These are phyloP conservation scores for Pleoardoris graminearum DNA, from an alignment of 2,329 filamentous ascomycete species.

Conservation along the genomic window DNA sequence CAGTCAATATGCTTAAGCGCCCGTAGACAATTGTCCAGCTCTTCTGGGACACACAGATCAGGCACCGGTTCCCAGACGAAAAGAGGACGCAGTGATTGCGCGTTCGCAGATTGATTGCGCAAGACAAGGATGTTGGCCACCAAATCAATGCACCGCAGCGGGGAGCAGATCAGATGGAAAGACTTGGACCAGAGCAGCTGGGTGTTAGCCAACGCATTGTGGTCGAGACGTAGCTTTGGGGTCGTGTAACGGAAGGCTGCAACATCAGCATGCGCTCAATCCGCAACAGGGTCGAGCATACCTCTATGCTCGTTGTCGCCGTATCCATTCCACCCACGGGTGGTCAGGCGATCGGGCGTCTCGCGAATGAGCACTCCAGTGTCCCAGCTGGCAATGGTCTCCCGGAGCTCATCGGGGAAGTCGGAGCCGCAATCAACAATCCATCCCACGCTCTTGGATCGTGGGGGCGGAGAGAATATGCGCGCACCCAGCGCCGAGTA, in stretches of 20 bases:
- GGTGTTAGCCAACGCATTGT: conserved; percentile 65
- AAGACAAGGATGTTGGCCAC: conserved; percentile 68
- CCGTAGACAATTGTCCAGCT: conserved; percentile 57
- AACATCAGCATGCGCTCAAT: conserved; percentile 5
- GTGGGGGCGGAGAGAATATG: conserved; percentile 72
- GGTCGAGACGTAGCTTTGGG: conserved; percentile 79
- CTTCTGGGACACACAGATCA: conserved; percentile 75
- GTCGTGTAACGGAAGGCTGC: conserved; percentile 83
- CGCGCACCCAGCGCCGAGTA: conserved; percentile 88
- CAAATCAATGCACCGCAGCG: conserved; percentile 74
- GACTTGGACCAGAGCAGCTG: conserved; percentile 70
- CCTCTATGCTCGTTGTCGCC: conserved; percentile 67
- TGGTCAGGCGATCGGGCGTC: conserved; percentile 72
- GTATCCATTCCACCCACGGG: conserved; percentile 92
- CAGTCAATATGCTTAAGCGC: conserved; percentile 61
- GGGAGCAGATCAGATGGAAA: conserved; percentile 87
- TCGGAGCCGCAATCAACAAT: conserved; percentile 88
- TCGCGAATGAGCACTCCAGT: conserved; percentile 73
- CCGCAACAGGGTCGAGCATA: conserved; percentile 15
- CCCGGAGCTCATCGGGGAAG: conserved; percentile 70
- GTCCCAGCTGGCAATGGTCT: conserved; percentile 71
- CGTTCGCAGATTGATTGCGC: conserved; percentile 45
- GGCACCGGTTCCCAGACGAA: conserved; percentile 97
- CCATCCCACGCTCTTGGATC: conserved; percentile 77
- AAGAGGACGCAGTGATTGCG: conserved; percentile 57